Evolutionary conservation across 805 yeast species (phyloP).

Genomic region (Jamesozyma hellenica): DNA sequence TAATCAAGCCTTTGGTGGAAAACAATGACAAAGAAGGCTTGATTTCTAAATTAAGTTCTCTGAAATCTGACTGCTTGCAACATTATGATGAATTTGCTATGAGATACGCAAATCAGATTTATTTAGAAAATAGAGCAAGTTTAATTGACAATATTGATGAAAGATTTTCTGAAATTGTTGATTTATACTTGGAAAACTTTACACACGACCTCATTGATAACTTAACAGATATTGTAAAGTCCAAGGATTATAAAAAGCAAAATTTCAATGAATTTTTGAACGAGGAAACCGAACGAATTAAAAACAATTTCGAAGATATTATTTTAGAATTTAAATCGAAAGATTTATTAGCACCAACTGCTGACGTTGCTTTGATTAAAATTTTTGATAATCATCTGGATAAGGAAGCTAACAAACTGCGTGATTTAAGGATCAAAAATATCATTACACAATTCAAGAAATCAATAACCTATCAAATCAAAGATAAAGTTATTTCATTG

Average conservation of each 20-base stretch:
- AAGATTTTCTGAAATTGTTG: slow-evolving; percentile 37
- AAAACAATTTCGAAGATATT: background rate
- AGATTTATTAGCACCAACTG: slow-evolving; percentile 1
- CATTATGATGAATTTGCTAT: slow-evolving; percentile 65
- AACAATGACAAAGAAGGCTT: slow-evolving; percentile 26
- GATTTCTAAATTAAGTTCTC: slow-evolving; percentile 34
- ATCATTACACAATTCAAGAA: slow-evolving; percentile 38
- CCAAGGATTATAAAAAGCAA: slow-evolving; percentile 20
- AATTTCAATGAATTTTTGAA: slow-evolving; percentile 17
- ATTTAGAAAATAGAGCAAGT: slow-evolving; percentile 46
- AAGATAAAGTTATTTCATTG: slow-evolving; percentile 40
- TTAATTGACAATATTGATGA: slow-evolving; percentile 41
- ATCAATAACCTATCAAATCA: slow-evolving; percentile 37
- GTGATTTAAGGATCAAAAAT: slow-evolving; percentile 33
- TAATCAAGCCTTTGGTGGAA: slow-evolving; percentile 22
- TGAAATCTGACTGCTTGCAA: slow-evolving; percentile 39
- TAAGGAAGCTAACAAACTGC: slow-evolving; percentile 26
- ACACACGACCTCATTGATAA: slow-evolving; percentile 27
- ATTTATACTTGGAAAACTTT: slow-evolving; percentile 32
- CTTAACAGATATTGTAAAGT: slow-evolving; percentile 23
- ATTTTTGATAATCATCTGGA: slow-evolving; percentile 19
- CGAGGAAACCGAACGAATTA: background rate
- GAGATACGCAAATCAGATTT: slow-evolving; percentile 60
- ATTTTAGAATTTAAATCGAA: slow-evolving; percentile 16
- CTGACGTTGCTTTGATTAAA: background rate